Evolutionary conservation across 805 yeast species (phyloP).

Genomic region (Alloascoidea hylecoeti): DNA sequence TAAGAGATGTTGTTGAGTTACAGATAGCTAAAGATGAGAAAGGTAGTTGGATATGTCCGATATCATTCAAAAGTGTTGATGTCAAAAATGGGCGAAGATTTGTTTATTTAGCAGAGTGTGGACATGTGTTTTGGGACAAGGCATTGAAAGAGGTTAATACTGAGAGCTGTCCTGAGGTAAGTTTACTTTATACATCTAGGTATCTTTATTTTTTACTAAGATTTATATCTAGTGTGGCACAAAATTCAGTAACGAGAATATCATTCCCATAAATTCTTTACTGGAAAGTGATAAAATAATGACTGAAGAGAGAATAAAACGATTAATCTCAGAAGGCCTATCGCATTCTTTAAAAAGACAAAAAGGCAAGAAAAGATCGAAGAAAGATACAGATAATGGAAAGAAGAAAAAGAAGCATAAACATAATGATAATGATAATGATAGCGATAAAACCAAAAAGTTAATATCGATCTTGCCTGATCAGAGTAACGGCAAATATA

Average conservation of each 20-base stretch:
- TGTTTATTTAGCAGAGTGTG: slow-evolving; percentile 27
- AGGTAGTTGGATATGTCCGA: slow-evolving; percentile 21
- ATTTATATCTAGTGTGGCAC: not conserved
- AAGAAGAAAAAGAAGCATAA: too few species aligned
- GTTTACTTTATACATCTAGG: not conserved
- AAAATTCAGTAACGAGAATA: slow-evolving; percentile 6
- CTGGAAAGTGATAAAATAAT: slow-evolving; percentile 6
- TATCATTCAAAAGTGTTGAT: slow-evolving; percentile 23
- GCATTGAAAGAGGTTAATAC: slow-evolving; percentile 9
- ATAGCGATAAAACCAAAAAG: too few species aligned
- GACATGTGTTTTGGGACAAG: slow-evolving; percentile 14
- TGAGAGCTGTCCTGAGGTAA: slow-evolving; percentile 11
- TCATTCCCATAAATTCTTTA: slow-evolving; percentile 10
- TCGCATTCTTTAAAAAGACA: slow-evolving; percentile 8
- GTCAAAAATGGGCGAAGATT: slow-evolving; percentile 20
- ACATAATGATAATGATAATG: too few species aligned
- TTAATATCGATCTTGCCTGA: too few species aligned
- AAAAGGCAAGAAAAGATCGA: slow-evolving; percentile 5
- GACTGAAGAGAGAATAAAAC: slow-evolving; percentile 8
- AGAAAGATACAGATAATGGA: too few species aligned
- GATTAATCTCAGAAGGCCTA: slow-evolving; percentile 7
- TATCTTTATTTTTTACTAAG: not conserved
- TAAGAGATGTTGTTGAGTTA: slow-evolving; percentile 30
- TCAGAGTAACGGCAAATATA: too few species aligned
- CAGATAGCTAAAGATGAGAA: slow-evolving; percentile 16